phyloP scores from a whole-genome alignment of 2,329 filamentous ascomycete species.

The Apiospora phragmitis region DNA sequence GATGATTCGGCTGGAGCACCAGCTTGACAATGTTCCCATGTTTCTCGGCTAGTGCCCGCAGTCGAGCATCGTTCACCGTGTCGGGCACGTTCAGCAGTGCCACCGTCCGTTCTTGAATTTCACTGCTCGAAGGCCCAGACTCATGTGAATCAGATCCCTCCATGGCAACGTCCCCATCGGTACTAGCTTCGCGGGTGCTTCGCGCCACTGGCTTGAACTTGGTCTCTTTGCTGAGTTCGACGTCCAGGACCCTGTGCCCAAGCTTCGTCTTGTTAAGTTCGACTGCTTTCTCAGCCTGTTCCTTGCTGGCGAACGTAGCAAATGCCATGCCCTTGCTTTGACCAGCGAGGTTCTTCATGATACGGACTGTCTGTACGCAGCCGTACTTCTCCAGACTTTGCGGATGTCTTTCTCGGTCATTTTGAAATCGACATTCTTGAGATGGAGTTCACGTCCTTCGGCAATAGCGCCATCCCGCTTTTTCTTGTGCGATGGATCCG shows the following conservation, averaged over 20 bases:
- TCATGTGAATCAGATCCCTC: slow-evolving; percentile 16
- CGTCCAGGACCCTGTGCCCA: slow-evolving; percentile 65
- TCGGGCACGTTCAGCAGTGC: slow-evolving; percentile 86
- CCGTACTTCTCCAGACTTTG: slow-evolving; percentile 76
- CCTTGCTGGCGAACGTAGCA: slow-evolving; percentile 71
- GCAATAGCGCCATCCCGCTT: slow-evolving; percentile 75
- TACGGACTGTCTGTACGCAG: slow-evolving; percentile 68
- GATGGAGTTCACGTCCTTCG: slow-evolving; percentile 85
- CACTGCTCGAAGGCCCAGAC: slow-evolving; percentile 42
- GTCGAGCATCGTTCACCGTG: slow-evolving; percentile 85
- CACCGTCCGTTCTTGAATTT: slow-evolving; percentile 69
- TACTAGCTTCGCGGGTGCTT: slow-evolving; percentile 38
- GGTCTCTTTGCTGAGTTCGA: slow-evolving; percentile 58
- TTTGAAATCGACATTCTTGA: slow-evolving; percentile 66
- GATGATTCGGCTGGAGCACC: slow-evolving; percentile 76
- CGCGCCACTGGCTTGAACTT: slow-evolving; percentile 59
- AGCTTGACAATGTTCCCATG: slow-evolving; percentile 74
- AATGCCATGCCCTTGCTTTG: slow-evolving; percentile 78
- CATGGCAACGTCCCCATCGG: slow-evolving; percentile 42
- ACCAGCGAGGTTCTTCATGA: slow-evolving; percentile 68
- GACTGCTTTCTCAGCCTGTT: slow-evolving; percentile 62
- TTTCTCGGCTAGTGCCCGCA: slow-evolving; percentile 70
- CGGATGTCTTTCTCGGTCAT: slow-evolving; percentile 68
- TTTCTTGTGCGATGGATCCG: slow-evolving; percentile 78
- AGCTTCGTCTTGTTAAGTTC: slow-evolving; percentile 72